Percentiles rank a stretch among this genome's conserved stretches.
These are phyloP conservation scores for Thymus quinquecostatus DNA, from an alignment of 257 asterid species.

Conservation along the genomic window DNA sequence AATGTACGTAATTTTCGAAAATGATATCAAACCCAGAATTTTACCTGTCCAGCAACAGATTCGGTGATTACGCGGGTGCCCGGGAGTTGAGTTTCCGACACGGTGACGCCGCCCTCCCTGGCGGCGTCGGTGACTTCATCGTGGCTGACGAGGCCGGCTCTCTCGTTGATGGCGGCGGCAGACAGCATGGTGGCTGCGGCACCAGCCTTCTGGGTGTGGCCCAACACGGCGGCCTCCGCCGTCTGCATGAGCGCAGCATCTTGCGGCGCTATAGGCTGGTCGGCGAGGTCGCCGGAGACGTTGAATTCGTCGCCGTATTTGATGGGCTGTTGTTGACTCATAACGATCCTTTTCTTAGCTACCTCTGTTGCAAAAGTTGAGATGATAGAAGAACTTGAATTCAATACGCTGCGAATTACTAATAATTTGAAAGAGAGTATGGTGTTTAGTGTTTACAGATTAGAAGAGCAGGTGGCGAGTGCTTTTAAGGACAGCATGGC, in stretches of 20 bases:
- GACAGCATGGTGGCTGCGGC: conserved; percentile 68
- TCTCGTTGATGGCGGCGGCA: conserved; percentile 58
- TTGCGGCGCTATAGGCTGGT: conserved; percentile 54
- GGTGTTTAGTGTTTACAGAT: not conserved
- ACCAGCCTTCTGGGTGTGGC: conserved; percentile 58
- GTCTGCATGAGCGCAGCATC: conserved; percentile 82
- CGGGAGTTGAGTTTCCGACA: conserved; percentile 47
- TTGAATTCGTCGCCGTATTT: conserved; percentile 65
- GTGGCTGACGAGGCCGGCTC: conserved; percentile 58
- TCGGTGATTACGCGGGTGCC: conserved; percentile 60
- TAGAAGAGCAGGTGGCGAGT: conserved; percentile 22
- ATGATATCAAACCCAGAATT: not conserved
- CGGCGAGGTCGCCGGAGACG: conserved; percentile 58
- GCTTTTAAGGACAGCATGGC: not conserved
- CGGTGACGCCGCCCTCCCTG: conserved; percentile 44
- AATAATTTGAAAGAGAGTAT: too few relatives aligned
- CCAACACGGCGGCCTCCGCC: conserved; percentile 54
- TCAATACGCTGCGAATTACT: not conserved
- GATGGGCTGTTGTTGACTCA: conserved; percentile 66
- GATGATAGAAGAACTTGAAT: not conserved
- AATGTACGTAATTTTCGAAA: too few relatives aligned
- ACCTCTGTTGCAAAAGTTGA: too few relatives aligned
- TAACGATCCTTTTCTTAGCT: conserved; percentile 1
- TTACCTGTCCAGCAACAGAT: conserved; percentile 65
- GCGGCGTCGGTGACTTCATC: conserved; percentile 45